Evolutionary conservation across 2,329 filamentous ascomycete genomes (phyloP).

Genomic region (Dendrostoma leiphaemia): DNA sequence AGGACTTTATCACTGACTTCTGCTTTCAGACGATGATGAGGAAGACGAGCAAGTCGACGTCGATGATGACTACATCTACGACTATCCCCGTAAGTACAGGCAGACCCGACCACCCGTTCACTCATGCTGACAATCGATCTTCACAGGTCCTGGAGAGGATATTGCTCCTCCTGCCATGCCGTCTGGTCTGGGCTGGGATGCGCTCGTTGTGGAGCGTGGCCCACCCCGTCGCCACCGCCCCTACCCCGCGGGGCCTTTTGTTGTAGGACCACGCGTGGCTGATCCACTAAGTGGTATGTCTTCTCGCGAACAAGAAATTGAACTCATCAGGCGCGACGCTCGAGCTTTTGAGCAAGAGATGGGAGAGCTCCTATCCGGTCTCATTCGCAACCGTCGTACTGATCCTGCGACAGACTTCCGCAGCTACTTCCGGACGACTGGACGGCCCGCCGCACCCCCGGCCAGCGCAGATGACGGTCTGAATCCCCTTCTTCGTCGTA

Average conservation of each 20-base stretch:
- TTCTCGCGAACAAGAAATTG: constrained; percentile 14
- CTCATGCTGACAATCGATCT: constrained; percentile 2
- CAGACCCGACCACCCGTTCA: background rate
- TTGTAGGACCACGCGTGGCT: constrained; percentile 50
- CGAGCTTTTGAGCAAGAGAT: constrained; percentile 10
- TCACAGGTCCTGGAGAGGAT: constrained; percentile 36
- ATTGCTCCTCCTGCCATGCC: constrained; percentile 42
- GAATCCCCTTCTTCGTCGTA: constrained; percentile 80
- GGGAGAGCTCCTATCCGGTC: constrained; percentile 8
- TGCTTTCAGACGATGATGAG: constrained; percentile 51
- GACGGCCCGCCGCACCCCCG: constrained; percentile 50
- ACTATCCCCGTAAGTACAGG: constrained; percentile 52
- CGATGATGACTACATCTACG: constrained; percentile 65
- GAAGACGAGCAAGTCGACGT: constrained; percentile 69
- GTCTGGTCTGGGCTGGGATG: constrained; percentile 56
- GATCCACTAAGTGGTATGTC: constrained; percentile 51
- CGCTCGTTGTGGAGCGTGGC: constrained; percentile 46
- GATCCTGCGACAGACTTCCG: constrained; percentile 40
- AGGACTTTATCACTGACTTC: constrained; percentile 19
- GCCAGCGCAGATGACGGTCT: constrained; percentile 72
- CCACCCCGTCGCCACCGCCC: constrained; percentile 56
- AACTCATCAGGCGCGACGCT: constrained; percentile 7
- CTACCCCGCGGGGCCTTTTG: constrained; percentile 52
- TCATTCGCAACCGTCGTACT: constrained; percentile 18
- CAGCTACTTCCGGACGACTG: constrained; percentile 47